A percentile compares a stretch with the other conserved stretches of the same genome.
These are phyloP conservation scores for Blastomyces parvus DNA, from an alignment of 2,329 filamentous ascomycete species.

Conservation along the genomic window DNA sequence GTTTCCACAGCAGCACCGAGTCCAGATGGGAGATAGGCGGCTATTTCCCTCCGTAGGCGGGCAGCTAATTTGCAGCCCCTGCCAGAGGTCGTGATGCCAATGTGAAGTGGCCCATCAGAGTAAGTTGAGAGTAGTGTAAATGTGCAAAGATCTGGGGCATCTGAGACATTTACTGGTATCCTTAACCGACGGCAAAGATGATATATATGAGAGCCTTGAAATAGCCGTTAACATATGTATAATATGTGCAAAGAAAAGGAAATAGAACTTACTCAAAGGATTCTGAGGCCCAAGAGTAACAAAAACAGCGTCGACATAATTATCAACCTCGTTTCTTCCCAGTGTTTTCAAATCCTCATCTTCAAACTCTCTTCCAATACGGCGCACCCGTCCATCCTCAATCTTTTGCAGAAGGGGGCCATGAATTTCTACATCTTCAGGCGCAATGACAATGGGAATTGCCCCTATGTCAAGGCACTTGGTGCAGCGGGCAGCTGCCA, in stretches of 20 bases:
- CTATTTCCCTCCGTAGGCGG: slow-evolving; percentile 79
- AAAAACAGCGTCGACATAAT: slow-evolving; percentile 84
- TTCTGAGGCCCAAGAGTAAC: slow-evolving; percentile 54
- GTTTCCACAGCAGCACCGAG: slow-evolving; percentile 69
- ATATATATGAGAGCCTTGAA: slow-evolving; percentile 56
- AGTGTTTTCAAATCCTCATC: slow-evolving; percentile 63
- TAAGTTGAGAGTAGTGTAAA: slow-evolving; percentile 86
- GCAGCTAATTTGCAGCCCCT: slow-evolving; percentile 89
- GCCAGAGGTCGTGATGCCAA: slow-evolving; percentile 92
- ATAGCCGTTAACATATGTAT: slow-evolving; percentile 10
- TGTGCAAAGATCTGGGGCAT: slow-evolving; percentile 75
- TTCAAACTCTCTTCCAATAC: slow-evolving; percentile 47
- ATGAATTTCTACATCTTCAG: slow-evolving; percentile 52
- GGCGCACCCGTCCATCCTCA: slow-evolving; percentile 33
- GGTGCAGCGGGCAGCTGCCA: slow-evolving; percentile 73
- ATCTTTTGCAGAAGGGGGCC: slow-evolving; percentile 44
- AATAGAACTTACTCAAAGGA: slow-evolving; percentile 36
- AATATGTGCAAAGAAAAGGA: slow-evolving; percentile 7
- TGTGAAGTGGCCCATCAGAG: slow-evolving; percentile 80
- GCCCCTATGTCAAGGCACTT: slow-evolving; percentile 78
- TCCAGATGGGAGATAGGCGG: slow-evolving; percentile 62
- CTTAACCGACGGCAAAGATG: slow-evolving; percentile 65
- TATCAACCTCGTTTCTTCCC: slow-evolving; percentile 68
- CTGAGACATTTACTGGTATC: slow-evolving; percentile 87
- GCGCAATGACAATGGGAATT: slow-evolving; percentile 66